Evolutionary conservation across 176 grass and related monocot species (phyloP).

Genomic region (Themeda triandra): DNA sequence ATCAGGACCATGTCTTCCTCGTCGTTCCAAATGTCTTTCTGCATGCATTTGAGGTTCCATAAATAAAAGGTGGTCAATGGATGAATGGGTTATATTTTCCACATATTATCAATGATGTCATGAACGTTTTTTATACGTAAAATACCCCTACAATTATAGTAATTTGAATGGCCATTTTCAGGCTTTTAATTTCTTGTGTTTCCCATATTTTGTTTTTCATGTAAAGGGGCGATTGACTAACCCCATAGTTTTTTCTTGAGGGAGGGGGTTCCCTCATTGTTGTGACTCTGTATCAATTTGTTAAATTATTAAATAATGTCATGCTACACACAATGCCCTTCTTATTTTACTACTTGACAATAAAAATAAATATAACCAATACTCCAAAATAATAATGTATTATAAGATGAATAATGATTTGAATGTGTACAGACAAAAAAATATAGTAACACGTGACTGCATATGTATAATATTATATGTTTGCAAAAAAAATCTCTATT

Average conservation of each 20-base stretch:
- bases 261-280: not conserved
- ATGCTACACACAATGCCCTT: not conserved
- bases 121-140: no score
- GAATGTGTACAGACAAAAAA: not conserved
- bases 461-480: no score
- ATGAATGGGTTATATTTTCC: not conserved
- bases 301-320: no score
- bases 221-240: not conserved
- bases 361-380: not conserved
- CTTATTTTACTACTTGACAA: not conserved
- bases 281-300: not conserved
- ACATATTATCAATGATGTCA: not conserved
- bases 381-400: not conserved
- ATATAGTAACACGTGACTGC: not conserved
- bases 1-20: slow-evolving; percentile 92
- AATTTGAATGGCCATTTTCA: not conserved
- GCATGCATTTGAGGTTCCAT: slow-evolving; percentile 17
- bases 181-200: not conserved
- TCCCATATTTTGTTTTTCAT: not conserved
- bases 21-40: slow-evolving; percentile 92
- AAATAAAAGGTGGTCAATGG: not conserved
- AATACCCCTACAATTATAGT: not conserved
- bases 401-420: not conserved
- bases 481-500: not conserved
- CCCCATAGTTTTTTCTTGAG: no score